Base-by-base conservation (phyloP, 805 yeast genomes). In the Candida glaebosa region DNA sequence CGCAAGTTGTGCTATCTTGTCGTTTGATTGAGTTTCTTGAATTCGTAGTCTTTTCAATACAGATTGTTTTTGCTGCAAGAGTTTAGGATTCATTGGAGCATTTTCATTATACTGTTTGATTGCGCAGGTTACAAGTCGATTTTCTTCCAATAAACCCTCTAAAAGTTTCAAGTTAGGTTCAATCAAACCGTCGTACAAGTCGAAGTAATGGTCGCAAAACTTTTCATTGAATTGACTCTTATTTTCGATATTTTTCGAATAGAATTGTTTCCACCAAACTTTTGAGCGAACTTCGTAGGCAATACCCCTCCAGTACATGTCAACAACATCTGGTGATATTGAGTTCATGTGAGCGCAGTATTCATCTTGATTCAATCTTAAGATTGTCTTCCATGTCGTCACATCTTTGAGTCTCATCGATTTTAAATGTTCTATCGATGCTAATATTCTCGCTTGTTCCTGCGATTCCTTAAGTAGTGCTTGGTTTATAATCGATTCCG, bases 191-290 rank as follows among this genome's bases (percentile, higher is more conserved):
- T 34, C 37, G 17, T 8, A 18, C 19, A 32, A 37, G 22, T 37
- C 31, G 26, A 51, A 50, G 35, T 46, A 49, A 15, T 31, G 5
- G 20, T 50, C 45, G 31, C 55, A 51, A 24, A 40, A 42, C 22
- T 28, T 20, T 38, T 51, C 50, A 39, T 45, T 37, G 18, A 43
- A 46, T 26, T 6, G 8, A 3, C 12, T 18, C 12, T 39, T 36
- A 12, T 19, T 28, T 22, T 31, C 32, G 5, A 18, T 14, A 35
- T 42, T 38, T 7, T 37, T 41, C 19, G 47, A 32, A 18, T 43
- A 39, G 5, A 43, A 31, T 44, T 69, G 75, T 34, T 56, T 57
- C 44, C 58, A 53, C 89, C 89, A 84, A 2, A 82, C 63, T 8
- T 57, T 54, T 4, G 64, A 56, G 34, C 89, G 62, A 4, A 68